phyloP scores from a whole-genome alignment of 441 rosid species.

The Adansonia gregorii region DNA sequence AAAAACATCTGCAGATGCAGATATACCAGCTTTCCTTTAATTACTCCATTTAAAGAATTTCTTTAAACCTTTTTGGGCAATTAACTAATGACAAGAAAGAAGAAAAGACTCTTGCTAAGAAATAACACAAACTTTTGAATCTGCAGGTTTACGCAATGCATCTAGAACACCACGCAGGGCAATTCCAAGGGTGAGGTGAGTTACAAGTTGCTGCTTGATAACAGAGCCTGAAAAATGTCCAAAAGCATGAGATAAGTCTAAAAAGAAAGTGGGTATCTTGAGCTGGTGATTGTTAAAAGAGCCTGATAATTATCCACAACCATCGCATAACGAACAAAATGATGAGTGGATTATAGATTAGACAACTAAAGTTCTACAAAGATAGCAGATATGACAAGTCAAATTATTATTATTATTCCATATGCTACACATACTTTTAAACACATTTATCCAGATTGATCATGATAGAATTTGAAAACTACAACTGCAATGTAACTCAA shows the following conservation, averaged over 20 bases:
- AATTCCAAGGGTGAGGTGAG: slow-evolving; percentile 88
- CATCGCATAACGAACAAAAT: slow-evolving; percentile 6
- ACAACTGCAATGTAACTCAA: slow-evolving; percentile 18
- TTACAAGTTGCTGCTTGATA: slow-evolving; percentile 97
- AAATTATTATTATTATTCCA: background rate
- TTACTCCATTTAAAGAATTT: slow-evolving; percentile 12
- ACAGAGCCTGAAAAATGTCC: slow-evolving; percentile 66
- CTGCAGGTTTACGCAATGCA: slow-evolving; percentile 96
- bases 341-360: background rate
- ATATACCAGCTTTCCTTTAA: slow-evolving; percentile 23
- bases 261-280: background rate
- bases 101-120: background rate
- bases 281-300: background rate
- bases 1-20: slow-evolving; percentile 81
- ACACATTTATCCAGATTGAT: background rate
- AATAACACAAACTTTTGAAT: slow-evolving; percentile 76
- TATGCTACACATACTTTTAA: background rate
- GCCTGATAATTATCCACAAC: background rate
- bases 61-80: background rate
- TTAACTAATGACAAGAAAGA: slow-evolving; percentile 18
- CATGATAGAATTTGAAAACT: slow-evolving; percentile 11
- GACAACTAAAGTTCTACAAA: background rate
- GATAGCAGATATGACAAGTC: background rate
- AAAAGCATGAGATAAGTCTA: slow-evolving; percentile 7
- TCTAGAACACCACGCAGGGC: slow-evolving; percentile 97